Base-by-base conservation (phyloP, 2,329 filamentous ascomycete species). In the Paecilomyces fulvus region DNA sequence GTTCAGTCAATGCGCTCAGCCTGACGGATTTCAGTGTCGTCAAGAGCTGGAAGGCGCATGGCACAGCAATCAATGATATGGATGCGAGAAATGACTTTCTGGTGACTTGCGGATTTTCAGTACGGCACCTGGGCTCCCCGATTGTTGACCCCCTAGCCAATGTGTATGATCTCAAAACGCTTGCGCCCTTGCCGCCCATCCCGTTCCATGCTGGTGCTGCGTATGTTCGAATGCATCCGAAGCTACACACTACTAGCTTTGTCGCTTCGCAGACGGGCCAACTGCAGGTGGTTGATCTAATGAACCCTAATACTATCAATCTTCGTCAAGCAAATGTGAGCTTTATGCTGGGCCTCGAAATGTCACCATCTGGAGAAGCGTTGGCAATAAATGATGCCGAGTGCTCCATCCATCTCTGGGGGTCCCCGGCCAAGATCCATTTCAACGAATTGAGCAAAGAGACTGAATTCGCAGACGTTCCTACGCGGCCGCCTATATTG, bases 11-110 rank as follows among this genome's bases (percentile, higher is more conserved):
- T 72, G 86, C 96, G 30, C 79, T 99, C 21, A 92, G 96, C 67
- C 83, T 92, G 1, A 78, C 83, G 55, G 89, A 81, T 56, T 89
- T 95, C 66, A 82, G 83, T 48, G 81, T 96, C 4, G 79, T 94
- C 63, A 95, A 92, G 70, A 84, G 84, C 10, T 99, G 94, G 89
- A 90, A 90, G 69, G 91, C 92, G 0, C 94, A 99, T 68, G 87
- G 87, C 1, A 89, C 90, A 8, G 83, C 86, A 53, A 89, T 99
- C 69, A 96, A 90, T 71, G 92, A 97, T 70, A 96, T 99, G 89
- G 94, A 99, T 75, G 90, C 92, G 8, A 89, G 94, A 68, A 90
- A 94, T 67, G 92, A 97, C 70, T 94, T 94, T 63, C 85, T 99
- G 55, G 88, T 97, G 21, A 97, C 94, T 3, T 99, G 94, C 71